A percentile compares a stretch with the other conserved stretches of the same genome.
phyloP scores from a whole-genome alignment of 345 rosid species.

The Clausena lansium region DNA sequence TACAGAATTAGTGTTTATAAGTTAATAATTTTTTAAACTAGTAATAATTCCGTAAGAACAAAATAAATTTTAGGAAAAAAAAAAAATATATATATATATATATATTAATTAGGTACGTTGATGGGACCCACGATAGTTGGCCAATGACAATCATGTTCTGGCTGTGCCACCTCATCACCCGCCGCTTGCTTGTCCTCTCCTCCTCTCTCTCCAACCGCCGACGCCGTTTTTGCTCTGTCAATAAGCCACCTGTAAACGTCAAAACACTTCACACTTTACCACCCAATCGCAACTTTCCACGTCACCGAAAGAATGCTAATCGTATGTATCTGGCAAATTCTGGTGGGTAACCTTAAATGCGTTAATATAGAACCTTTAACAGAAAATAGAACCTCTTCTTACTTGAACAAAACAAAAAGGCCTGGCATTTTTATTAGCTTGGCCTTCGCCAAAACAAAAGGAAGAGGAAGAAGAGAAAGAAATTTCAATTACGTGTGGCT shows the following conservation, averaged over 20 bases:
- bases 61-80: background rate
- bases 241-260: background rate
- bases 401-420: background rate
- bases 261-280: background rate
- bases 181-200: conserved; percentile 10
- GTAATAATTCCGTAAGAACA: too few species aligned
- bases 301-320: background rate
- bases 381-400: conserved; percentile 24
- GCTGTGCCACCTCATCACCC: conserved; percentile 26
- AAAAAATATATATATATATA: too few species aligned
- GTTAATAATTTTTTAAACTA: too few species aligned
- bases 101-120: background rate
- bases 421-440: too few species aligned
- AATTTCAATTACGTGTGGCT: conserved; percentile 11
- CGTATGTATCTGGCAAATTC: background rate
- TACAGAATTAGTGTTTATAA: too few species aligned
- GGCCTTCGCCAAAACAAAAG: background rate
- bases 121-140: conserved; percentile 17
- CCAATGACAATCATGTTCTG: conserved; percentile 13
- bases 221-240: background rate
- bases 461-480: background rate
- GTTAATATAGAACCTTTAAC: background rate
- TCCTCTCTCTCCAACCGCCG: conserved; percentile 1
- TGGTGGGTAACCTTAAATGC: too few species aligned
- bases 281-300: background rate